Evolutionary conservation across 352 stramenopile genomes (phyloP).

Genomic region (Globisporangium sylvaticum): DNA sequence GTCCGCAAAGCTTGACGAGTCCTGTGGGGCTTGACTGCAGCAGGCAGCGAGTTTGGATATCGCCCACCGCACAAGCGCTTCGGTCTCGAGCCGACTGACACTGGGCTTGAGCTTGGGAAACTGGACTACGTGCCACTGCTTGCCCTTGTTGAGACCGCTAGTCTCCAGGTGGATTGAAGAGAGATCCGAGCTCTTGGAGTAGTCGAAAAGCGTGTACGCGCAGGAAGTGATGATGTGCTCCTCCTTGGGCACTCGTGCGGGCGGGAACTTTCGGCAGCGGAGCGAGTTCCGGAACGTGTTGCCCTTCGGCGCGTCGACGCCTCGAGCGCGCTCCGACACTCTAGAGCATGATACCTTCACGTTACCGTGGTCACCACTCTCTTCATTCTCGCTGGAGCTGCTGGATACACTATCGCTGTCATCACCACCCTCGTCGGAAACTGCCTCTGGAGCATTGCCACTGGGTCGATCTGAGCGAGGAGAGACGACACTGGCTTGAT

Average conservation of each 20-base stretch:
- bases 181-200: conserved; percentile 15
- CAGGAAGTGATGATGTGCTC: conserved; percentile 29
- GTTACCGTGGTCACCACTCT: too few species aligned
- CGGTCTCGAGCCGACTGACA: conserved; percentile 25
- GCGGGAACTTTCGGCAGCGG: conserved; percentile 35
- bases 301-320: conserved; percentile 3
- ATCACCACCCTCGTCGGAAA: not conserved
- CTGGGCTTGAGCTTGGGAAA: conserved; percentile 37
- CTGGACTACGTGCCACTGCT: conserved; percentile 35
- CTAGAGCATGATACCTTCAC: not conserved
- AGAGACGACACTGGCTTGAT: not conserved
- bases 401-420: not conserved
- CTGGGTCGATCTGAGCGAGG: not conserved
- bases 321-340: not conserved
- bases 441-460: not conserved
- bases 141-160: conserved; percentile 12
- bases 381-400: conserved; percentile 1
- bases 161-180: conserved; percentile 19
- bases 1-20: not conserved
- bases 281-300: conserved; percentile 36
- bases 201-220: conserved; percentile 36
- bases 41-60: conserved; percentile 10
- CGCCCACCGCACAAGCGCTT: conserved; percentile 32
- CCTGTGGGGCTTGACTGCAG: not conserved
- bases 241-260: conserved; percentile 24